Evolutionary conservation across 1,139 yeast genomes (phyloP), one percentile per base, ranked within the genome.

Genomic region (Blastobotrys arbuscula): DNA sequence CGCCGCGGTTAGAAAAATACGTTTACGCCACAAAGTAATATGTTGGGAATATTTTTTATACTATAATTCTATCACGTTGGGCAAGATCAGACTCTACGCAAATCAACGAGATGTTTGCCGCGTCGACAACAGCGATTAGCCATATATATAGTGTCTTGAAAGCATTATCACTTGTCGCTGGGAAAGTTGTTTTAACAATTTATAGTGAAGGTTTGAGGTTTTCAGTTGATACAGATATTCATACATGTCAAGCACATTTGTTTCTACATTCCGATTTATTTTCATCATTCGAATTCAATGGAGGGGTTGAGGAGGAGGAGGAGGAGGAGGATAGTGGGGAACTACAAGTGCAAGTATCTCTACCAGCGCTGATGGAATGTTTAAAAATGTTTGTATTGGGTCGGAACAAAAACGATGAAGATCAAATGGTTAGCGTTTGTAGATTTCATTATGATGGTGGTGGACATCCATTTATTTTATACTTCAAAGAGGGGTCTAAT

Each of bases 401-500:
- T 16, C 36, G 45, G 30, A 30, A 38, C 6, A 44, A 38, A n/a
- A 41, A 26, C 23, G 43, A 35, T 30, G 41, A 33, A 5, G 40
- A 4, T 23, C 6, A 37, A 15, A 18, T 10, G 18, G 16, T 42
- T 13, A 19, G 39, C 35, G 50, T 58, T 16, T 62, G 65, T 44
- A 47, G 60, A 1, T 55, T 78, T 39, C 66, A 73, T 3, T 78
- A 77, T 55, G 65, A 70, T 42, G 76, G 87, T 0, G 72, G 72
- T 13, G 94, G 94, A 0, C 61, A 72, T 6, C 90, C 94, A 0
- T 77, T 88, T 50, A 72, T 79, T 1, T 65, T 87, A 20, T 82
- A 81, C 23, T 85, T 86, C 64, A 89, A 84, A 58, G 95, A 86
- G 61, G 74, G 77, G 2, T 49, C 54, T 15, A 65, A 74, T 45